phyloP scores from a whole-genome alignment of 2,329 filamentous ascomycete genomes.

The Pyrenochaeta sp. region DNA sequence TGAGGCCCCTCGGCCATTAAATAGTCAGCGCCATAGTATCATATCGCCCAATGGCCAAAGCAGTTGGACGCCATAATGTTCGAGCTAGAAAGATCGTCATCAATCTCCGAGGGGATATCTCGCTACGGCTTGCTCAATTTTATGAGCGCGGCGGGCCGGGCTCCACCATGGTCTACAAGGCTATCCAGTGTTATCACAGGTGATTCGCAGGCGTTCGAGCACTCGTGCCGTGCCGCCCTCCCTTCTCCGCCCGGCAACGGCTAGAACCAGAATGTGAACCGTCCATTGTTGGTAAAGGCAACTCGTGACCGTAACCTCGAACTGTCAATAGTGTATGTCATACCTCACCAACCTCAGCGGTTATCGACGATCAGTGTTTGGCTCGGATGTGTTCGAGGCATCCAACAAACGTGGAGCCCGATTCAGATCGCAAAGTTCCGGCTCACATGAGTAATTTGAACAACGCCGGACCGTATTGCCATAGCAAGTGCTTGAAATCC shows the following conservation, averaged over 20 bases:
- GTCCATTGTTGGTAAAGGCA: slow-evolving; percentile 9
- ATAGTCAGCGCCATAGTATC: slow-evolving; percentile 8
- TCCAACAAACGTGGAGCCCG: not conserved
- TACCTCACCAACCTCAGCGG: slow-evolving; percentile 17
- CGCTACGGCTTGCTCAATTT: slow-evolving; percentile 16
- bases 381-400: not conserved
- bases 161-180: slow-evolving; percentile 30
- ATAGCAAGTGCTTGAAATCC: not conserved
- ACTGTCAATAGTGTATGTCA: slow-evolving; percentile 16
- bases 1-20: not conserved
- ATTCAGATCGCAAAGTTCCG: not conserved
- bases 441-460: not conserved
- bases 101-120: slow-evolving; percentile 10
- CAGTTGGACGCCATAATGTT: slow-evolving; percentile 3
- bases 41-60: slow-evolving; percentile 8
- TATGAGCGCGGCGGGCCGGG: slow-evolving; percentile 29
- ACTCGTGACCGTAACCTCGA: slow-evolving; percentile 1
- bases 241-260: slow-evolving; percentile 31
- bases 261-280: slow-evolving; percentile 18
- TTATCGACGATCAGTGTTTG: slow-evolving; percentile 17
- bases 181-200: slow-evolving; percentile 10
- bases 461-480: not conserved
- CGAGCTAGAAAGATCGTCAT: slow-evolving; percentile 12
- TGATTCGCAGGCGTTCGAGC: slow-evolving; percentile 36
- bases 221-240: slow-evolving; percentile 42